phyloP scores from a whole-genome alignment of 345 rosid species.

The Gossypium thurberi region DNA sequence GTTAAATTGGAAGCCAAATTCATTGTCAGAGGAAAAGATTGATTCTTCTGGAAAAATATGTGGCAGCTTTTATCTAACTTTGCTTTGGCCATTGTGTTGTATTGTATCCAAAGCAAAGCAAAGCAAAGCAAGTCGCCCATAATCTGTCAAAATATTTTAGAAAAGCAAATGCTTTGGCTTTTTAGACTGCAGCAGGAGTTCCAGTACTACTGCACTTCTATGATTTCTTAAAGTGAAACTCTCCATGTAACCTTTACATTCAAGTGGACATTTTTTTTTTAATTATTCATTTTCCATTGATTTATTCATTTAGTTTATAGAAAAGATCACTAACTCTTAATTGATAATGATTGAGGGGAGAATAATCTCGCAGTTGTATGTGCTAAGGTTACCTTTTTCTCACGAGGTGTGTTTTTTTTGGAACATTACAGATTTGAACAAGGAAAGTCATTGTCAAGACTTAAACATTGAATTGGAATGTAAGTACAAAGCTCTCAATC shows the following conservation, averaged over 20 bases:
- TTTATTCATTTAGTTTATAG: not conserved
- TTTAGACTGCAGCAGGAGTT: conserved; percentile 11
- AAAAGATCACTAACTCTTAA: too few relatives aligned
- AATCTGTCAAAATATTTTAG: not conserved
- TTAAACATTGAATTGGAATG: too few relatives aligned
- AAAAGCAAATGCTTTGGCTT: conserved; percentile 7
- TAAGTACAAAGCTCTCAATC: too few relatives aligned
- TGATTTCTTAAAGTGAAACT: not conserved
- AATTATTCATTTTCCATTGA: not conserved
- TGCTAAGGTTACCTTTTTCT: too few relatives aligned
- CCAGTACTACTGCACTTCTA: not conserved
- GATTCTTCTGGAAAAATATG: conserved; percentile 14
- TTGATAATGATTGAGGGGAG: too few relatives aligned
- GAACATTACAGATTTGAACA: too few relatives aligned
- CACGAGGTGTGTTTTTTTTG: too few relatives aligned
- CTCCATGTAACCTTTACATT: not conserved
- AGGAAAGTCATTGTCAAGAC: too few relatives aligned
- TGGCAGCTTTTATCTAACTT: conserved; percentile 18
- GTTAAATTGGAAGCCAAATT: not conserved
- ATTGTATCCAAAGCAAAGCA: not conserved
- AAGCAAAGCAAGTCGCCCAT: not conserved
- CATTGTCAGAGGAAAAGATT: conserved; percentile 3
- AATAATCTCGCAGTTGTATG: too few relatives aligned
- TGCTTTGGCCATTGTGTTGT: not conserved
- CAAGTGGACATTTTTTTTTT: not conserved